Evolutionary conservation across 805 yeast species (phyloP).

Genomic region (Candida xyloterini): DNA sequence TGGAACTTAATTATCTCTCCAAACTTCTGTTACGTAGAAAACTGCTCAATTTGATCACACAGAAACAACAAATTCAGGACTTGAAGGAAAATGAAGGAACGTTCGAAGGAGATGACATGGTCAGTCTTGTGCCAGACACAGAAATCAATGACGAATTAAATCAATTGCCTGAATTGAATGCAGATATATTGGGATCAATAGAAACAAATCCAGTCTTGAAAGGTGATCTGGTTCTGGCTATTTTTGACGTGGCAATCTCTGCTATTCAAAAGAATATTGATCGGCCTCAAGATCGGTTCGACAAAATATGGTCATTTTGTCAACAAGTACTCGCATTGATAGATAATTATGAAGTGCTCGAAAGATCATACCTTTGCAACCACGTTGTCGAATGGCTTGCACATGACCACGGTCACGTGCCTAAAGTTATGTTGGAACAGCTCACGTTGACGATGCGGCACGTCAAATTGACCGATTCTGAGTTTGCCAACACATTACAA

Average conservation of each 20-base stretch:
- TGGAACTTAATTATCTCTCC: conserved; percentile 83
- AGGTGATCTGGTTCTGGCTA: conserved; percentile 68
- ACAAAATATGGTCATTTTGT: conserved; percentile 40
- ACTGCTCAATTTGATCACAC: conserved; percentile 74
- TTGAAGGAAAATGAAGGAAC: conserved; percentile 39
- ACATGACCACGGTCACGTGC: conserved; percentile 37
- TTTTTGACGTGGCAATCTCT: conserved; percentile 65
- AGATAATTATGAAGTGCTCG: conserved; percentile 66
- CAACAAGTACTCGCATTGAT: conserved; percentile 51
- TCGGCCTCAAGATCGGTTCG: conserved; percentile 31
- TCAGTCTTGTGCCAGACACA: conserved; percentile 23
- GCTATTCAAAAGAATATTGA: conserved; percentile 35
- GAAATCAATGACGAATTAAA: conserved; percentile 66
- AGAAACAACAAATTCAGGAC: conserved; percentile 59
- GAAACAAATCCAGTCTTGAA: conserved; percentile 76
- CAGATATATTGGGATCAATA: conserved; percentile 80
- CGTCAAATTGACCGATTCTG: conserved; percentile 35
- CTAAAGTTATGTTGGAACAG: conserved; percentile 46
- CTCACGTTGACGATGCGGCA: conserved; percentile 67
- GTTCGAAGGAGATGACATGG: conserved; percentile 26
- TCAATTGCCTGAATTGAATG: conserved; percentile 80
- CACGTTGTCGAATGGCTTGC: conserved; percentile 61
- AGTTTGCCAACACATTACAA: conserved; percentile 61
- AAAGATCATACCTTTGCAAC: conserved; percentile 61
- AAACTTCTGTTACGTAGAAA: conserved; percentile 80